Evolutionary conservation across 129 eudicot species (phyloP).

Genomic region (Scalesia atractyloides): DNA sequence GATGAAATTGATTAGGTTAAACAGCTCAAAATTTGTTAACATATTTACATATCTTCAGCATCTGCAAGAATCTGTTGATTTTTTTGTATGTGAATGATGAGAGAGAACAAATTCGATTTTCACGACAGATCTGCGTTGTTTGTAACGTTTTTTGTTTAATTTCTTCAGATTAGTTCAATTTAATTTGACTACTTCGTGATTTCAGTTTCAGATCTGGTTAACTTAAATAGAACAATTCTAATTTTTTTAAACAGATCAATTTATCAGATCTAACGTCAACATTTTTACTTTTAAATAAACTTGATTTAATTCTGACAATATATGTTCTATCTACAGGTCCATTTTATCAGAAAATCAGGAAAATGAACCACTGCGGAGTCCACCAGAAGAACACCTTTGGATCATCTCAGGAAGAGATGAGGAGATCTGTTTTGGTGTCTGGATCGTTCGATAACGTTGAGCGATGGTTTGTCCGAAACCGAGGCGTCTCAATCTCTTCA

Average conservation of each 20-base stretch:
- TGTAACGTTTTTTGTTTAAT: not conserved
- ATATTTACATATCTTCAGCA: not conserved
- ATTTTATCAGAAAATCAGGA: not conserved
- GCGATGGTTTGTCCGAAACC: slow-evolving; percentile 84
- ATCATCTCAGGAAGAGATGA: slow-evolving; percentile 63
- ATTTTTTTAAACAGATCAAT: not conserved
- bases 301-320: slow-evolving; percentile 8
- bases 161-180: not conserved
- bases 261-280: slow-evolving; percentile 26
- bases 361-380: slow-evolving; percentile 57
- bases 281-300: not conserved
- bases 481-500: slow-evolving; percentile 50
- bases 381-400: slow-evolving; percentile 48
- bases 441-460: slow-evolving; percentile 37
- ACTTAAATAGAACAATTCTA: too few species aligned
- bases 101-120: not conserved
- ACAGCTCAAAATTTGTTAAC: not conserved
- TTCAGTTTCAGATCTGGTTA: slow-evolving; percentile 30
- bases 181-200: not conserved
- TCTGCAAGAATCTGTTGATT: not conserved
- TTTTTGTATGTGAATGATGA: not conserved
- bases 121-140: slow-evolving; percentile 35
- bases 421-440: slow-evolving; percentile 44
- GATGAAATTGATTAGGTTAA: too few species aligned
- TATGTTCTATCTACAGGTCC: slow-evolving; percentile 5